Base-by-base conservation (phyloP, 768 basidiomycete species). In the Lyophyllum shimeji region DNA sequence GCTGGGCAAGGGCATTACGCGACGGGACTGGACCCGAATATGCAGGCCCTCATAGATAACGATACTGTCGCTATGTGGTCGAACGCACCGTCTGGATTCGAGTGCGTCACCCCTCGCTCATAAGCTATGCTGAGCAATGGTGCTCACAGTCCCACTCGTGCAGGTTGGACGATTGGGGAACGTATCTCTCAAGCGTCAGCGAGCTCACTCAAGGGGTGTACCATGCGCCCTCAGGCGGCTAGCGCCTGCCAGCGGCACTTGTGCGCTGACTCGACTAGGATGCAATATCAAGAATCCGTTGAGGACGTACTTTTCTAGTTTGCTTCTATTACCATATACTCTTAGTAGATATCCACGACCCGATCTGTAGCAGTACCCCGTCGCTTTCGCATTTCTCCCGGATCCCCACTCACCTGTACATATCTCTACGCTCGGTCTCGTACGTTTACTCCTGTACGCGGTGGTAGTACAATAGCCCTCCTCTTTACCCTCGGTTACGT, bases 21-120 rank as follows among this genome's bases (percentile, higher is more conserved):
- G 23, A 5, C 12, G 56, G 50, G n/a, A 42, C 11, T 15, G 59
- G 24, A 34, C 27, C 37, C 9, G 17, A 49, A 59, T 50, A 29
- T 42, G 40, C 63, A 67, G 40, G 55, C 54, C 6, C 64, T 65
- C 39, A 66, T 79, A 51, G 78, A 85, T 60, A 71, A 71, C 49
- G 81, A 81, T 59, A 78, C 82, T 39, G 77, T 85, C 46, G 76
- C 80, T 24, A 85, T 89, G 84, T 89, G 87, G 86, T 84, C 83
- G 1, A 78, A 73, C 56, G 83, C 85, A n/a, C 85, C 86, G 1
- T 75, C 78, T 11, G 80, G 82, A 17, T 86, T 86, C 60, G 84
- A 85, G 86, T 88, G 65, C 67, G 86, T 73, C 2, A 33, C 40
- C 25, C 46, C 18, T n/a, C 39, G 6, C n/a, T 40, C 3, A 18